Evolutionary conservation across 805 yeast genomes (phyloP).

Genomic region (Cyberlindnera mycetangii): DNA sequence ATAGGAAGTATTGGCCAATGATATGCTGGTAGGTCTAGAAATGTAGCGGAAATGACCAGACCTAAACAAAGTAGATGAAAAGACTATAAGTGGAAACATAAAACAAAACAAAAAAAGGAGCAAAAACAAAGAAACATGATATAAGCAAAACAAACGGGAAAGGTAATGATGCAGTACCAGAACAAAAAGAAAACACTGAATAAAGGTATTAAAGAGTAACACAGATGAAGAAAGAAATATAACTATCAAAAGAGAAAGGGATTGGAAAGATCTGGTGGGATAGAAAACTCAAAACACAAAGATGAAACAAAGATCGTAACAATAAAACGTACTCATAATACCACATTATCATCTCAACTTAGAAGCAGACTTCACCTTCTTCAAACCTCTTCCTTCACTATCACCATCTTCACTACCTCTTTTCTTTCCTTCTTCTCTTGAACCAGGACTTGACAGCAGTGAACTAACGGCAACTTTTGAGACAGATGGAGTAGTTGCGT

Average conservation of each 20-base stretch:
- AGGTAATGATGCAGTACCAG: no score
- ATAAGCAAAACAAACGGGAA: background rate
- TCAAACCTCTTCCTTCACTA: conserved; percentile 6
- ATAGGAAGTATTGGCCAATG: no score
- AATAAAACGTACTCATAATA: background rate
- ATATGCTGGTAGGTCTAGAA: no score
- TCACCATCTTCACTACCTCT: background rate
- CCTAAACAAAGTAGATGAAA: no score
- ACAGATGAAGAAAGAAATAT: background rate
- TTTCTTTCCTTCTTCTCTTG: conserved; percentile 3
- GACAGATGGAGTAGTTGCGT: background rate
- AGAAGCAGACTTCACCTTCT: conserved; percentile 8
- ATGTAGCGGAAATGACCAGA: no score
- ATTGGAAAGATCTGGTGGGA: background rate
- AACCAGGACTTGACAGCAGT: conserved; percentile 19
- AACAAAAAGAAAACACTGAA: no score
- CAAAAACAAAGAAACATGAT: background rate
- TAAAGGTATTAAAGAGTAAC: background rate
- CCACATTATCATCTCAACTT: conserved; percentile 2
- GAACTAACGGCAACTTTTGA: conserved; percentile 23
- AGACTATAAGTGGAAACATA: no score
- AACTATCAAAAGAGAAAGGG: background rate
- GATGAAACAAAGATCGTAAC: background rate
- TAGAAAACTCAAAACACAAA: background rate
- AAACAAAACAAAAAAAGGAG: background rate